Percentiles rank a stretch among this genome's conserved stretches.
Conservation (phyloP, 2,329 filamentous ascomycete genomes). For the Paraphaeosphaeria sporulosa region DNA sequence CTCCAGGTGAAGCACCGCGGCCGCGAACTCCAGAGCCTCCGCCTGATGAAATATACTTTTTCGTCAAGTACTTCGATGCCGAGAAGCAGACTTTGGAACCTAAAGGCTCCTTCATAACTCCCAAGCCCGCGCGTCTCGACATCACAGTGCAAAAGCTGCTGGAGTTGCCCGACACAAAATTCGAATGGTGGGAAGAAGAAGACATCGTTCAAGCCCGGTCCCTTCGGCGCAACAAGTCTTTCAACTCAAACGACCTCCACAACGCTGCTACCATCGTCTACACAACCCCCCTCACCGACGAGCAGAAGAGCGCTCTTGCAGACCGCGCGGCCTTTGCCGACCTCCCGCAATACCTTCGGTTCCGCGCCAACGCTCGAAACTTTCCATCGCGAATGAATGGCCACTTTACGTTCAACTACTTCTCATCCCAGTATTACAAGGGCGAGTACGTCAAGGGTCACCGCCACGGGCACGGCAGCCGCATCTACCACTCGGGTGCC, state of each 20-base stretch:
- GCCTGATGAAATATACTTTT: conserved; percentile 50
- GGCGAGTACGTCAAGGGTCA: conserved; percentile 57
- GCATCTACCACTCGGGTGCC: conserved; percentile 62
- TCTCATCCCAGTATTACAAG: conserved; percentile 64
- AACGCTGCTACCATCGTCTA: conserved; percentile 46
- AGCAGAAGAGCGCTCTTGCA: conserved; percentile 40
- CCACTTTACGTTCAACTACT: conserved; percentile 60
- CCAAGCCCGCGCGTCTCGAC: conserved; percentile 44
- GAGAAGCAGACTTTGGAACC: conserved; percentile 44
- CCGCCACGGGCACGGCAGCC: conserved; percentile 63
- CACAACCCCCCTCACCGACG: conserved; percentile 32
- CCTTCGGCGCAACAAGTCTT: conserved; percentile 43
- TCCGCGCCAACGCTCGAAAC: conserved; percentile 49
- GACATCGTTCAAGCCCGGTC: conserved; percentile 34
- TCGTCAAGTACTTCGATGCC: conserved; percentile 50
- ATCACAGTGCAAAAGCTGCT: conserved; percentile 41
- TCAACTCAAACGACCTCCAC: conserved; percentile 41
- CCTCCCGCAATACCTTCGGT: conserved; percentile 53
- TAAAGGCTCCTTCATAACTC: conserved; percentile 41
- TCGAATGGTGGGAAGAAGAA: conserved; percentile 62
- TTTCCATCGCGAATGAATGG: conserved; percentile 55
- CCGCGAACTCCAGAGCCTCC: conserved; percentile 31
- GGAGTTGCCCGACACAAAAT: conserved; percentile 41
- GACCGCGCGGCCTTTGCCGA: conserved; percentile 46
- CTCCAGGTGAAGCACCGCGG: conserved; percentile 19